Conservation (phyloP, 768 basidiomycete genomes). For the Mycena haematopus region DNA sequence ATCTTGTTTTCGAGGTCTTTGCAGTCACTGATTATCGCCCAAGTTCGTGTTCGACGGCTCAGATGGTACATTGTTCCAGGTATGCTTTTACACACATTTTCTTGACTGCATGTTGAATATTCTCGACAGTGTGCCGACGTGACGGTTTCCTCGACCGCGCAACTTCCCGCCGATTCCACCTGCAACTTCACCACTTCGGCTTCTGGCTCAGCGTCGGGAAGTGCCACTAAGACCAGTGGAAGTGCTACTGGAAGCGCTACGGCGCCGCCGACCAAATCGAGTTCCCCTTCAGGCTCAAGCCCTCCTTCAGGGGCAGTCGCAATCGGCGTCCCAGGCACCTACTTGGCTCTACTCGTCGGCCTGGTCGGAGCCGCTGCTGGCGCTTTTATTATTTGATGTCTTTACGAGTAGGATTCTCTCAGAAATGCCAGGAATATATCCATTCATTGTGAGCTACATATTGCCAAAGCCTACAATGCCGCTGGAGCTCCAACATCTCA, state of each 20-base stretch:
- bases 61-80: slow-evolving; percentile 77
- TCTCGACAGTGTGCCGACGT: slow-evolving; percentile 78
- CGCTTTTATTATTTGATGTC: slow-evolving; percentile 3
- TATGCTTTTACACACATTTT: slow-evolving; percentile 33
- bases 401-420: neutral
- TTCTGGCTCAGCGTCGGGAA: slow-evolving; percentile 28
- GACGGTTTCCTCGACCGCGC: slow-evolving; percentile 59
- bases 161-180: slow-evolving; percentile 48
- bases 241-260: neutral
- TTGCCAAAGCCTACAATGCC: too few relatives aligned
- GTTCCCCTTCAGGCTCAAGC: neutral
- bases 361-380: slow-evolving; percentile 4
- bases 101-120: neutral
- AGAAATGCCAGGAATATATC: slow-evolving; percentile 2
- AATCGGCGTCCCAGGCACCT: neutral
- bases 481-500: too few relatives aligned
- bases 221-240: slow-evolving; percentile 25
- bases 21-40: neutral
- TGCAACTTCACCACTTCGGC: slow-evolving; percentile 45
- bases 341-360: neutral
- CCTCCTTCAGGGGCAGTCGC: slow-evolving; percentile 1
- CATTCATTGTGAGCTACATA: too few relatives aligned
- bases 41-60: slow-evolving; percentile 66
- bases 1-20: neutral
- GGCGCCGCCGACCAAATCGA: neutral